Conservation (phyloP, 192 early-diverging fungal genomes). For the Coemansia sp. region DNA sequence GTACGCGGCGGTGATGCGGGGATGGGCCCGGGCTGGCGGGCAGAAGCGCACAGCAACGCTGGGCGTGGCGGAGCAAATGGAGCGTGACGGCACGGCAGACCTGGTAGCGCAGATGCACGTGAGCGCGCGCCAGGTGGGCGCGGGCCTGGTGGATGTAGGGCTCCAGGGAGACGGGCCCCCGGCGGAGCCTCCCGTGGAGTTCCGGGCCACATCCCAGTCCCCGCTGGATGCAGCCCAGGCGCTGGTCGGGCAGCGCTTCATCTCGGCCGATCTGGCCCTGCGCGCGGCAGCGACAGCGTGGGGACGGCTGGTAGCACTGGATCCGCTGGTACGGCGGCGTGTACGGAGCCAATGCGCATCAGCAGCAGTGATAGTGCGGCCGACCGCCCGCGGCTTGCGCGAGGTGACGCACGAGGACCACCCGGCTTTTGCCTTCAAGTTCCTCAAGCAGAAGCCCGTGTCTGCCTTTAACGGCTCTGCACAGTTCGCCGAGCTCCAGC, state of each 20-base stretch:
- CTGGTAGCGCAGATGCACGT: conserved; percentile 51
- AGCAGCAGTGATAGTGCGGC: conserved; percentile 65
- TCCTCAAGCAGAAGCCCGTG: conserved; percentile 68
- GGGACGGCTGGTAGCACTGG: conserved; percentile 67
- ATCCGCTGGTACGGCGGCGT: conserved; percentile 73
- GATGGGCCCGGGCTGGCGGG: conserved; percentile 12
- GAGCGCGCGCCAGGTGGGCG: conserved; percentile 56
- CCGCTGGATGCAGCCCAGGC: conserved; percentile 24
- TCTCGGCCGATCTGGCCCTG: conserved; percentile 14
- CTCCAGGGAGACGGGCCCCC: conserved; percentile 17
- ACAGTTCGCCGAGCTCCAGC: conserved; percentile 70
- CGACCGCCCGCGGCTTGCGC: conserved; percentile 71
- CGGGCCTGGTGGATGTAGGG: conserved; percentile 51
- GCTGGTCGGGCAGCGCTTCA: conserved; percentile 21
- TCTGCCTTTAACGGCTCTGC: conserved; percentile 58
- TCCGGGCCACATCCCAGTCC: too few relatives aligned
- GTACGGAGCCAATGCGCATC: conserved; percentile 66
- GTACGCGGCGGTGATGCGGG: conserved; percentile 39
- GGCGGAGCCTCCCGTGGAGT: too few relatives aligned
- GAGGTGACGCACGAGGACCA: conserved; percentile 71
- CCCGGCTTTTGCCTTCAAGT: conserved; percentile 81
- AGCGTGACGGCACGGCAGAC: conserved; percentile 36
- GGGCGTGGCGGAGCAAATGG: conserved; percentile 33
- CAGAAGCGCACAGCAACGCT: conserved; percentile 39
- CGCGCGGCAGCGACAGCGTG: conserved; percentile 63